A percentile compares a stretch with the other conserved stretches of the same genome.
Conservation (phyloP, 2,329 filamentous ascomycete genomes). For the Talaromyces islandicus region DNA sequence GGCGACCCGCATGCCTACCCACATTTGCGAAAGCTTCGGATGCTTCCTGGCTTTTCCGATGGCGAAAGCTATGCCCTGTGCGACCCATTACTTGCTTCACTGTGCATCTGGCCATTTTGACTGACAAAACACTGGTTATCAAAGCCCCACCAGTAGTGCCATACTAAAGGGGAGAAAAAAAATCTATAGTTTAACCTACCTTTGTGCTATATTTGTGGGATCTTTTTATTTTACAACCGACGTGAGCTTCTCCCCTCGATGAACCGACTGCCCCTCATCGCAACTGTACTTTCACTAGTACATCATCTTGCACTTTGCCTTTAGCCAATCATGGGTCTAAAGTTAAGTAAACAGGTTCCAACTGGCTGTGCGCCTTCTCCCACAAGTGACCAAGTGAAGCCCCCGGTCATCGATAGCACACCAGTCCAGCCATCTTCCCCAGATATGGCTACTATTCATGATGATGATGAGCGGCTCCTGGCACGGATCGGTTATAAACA, state of each 20-base stretch:
- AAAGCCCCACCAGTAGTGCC: not conserved
- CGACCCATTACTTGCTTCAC: not conserved
- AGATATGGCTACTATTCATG: slow-evolving; percentile 40
- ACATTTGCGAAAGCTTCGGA: not conserved
- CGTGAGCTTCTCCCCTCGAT: not conserved
- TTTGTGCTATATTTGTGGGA: not conserved
- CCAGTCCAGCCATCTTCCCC: slow-evolving; percentile 3
- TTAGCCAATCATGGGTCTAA: slow-evolving; percentile 9
- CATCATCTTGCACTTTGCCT: not conserved
- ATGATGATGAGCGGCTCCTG: slow-evolving; percentile 56
- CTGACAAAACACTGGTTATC: not conserved
- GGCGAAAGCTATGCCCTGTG: not conserved
- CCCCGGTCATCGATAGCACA: not conserved
- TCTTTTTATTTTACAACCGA: not conserved
- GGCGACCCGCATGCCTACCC: not conserved
- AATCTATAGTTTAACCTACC: not conserved
- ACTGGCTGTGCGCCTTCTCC: not conserved
- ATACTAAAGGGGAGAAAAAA: not conserved
- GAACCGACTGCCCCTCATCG: not conserved
- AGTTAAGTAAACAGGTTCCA: not conserved
- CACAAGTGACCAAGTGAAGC: not conserved
- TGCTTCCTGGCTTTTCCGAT: not conserved
- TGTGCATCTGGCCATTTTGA: not conserved
- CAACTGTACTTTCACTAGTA: not conserved
- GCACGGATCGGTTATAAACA: slow-evolving; percentile 59